A percentile compares a stretch with the other conserved stretches of the same genome.
Conservation (phyloP, 2,329 filamentous ascomycete genomes). For the Nemania sp. region DNA sequence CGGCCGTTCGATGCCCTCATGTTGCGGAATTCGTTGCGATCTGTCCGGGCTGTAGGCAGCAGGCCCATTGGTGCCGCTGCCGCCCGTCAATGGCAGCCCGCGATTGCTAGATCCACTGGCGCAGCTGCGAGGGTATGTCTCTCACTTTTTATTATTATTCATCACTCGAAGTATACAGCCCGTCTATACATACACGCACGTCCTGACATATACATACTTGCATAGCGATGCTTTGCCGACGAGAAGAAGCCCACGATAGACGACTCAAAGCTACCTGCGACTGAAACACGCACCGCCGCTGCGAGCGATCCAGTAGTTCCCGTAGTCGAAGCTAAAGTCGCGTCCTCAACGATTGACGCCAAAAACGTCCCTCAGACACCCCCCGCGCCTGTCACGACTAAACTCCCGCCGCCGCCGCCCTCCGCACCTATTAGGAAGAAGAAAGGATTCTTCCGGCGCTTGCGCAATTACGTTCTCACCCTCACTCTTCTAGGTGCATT, state of each 20-base stretch:
- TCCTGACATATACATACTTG: conserved; percentile 26
- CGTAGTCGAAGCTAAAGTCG: conserved; percentile 53
- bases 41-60: conserved; percentile 69
- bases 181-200: background rate
- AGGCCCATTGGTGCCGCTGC: conserved; percentile 65
- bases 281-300: conserved; percentile 64
- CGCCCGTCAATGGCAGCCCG: conserved; percentile 69
- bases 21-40: conserved; percentile 77
- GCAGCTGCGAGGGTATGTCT: conserved; percentile 57
- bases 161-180: background rate
- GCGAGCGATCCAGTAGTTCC: conserved; percentile 57
- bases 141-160: background rate
- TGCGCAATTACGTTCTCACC: conserved; percentile 82
- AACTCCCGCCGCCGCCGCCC: conserved; percentile 53
- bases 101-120: conserved; percentile 54
- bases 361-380: conserved; percentile 58
- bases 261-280: conserved; percentile 65
- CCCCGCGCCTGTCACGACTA: conserved; percentile 53
- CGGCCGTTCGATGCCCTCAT: conserved; percentile 65
- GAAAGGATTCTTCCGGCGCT: conserved; percentile 76
- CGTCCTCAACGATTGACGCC: conserved; percentile 54
- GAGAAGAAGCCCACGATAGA: conserved; percentile 63
- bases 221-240: conserved; percentile 69
- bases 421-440: conserved; percentile 64
- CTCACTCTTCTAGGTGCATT: conserved; percentile 80